Percentiles rank a stretch among this genome's conserved stretches.
These are phyloP conservation scores for Penicillium sp. DNA, from an alignment of 2,329 filamentous ascomycete species.

Conservation along the genomic window DNA sequence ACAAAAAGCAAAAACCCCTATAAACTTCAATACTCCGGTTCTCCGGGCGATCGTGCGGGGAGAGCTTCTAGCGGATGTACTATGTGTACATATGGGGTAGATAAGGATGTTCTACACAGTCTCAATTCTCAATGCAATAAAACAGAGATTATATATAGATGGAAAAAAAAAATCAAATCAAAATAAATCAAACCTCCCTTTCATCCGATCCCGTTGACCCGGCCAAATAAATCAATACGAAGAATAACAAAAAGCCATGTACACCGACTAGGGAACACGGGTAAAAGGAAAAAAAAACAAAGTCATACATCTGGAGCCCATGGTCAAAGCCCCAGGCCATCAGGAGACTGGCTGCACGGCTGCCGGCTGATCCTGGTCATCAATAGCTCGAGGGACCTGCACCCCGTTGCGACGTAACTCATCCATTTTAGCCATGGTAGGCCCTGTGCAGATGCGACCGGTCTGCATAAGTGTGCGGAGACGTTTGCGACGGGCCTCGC, in stretches of 20 bases:
- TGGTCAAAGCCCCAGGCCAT: background rate
- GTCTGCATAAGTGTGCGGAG: conserved; percentile 46
- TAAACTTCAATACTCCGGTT: background rate
- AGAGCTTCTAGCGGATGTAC: background rate
- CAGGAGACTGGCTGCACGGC: conserved; percentile 35
- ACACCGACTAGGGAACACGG: background rate
- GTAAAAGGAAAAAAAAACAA: background rate
- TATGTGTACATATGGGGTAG: too few relatives aligned
- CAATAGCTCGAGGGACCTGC: conserved; percentile 29
- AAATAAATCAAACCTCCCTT: conserved; percentile 10
- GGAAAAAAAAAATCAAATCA: too few relatives aligned
- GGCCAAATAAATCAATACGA: conserved; percentile 12
- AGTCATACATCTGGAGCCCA: background rate
- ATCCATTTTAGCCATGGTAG: conserved; percentile 34
- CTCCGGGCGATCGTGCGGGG: conserved; percentile 10
- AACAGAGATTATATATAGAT: conserved; percentile 16
- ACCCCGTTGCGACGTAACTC: conserved; percentile 34
- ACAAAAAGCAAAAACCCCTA: background rate
- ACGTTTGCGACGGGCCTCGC: conserved; percentile 50
- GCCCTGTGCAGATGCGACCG: conserved; percentile 44
- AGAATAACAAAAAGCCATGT: conserved; percentile 4
- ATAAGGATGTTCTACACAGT: too few relatives aligned
- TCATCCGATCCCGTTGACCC: conserved; percentile 24
- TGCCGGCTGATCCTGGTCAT: conserved; percentile 25
- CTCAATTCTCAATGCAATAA: too few relatives aligned